Percentiles rank a stretch among this genome's conserved stretches.
These are phyloP conservation scores for Symbiodinium pilosum DNA, from an alignment of 73 alveolate species.

Conservation along the genomic window DNA sequence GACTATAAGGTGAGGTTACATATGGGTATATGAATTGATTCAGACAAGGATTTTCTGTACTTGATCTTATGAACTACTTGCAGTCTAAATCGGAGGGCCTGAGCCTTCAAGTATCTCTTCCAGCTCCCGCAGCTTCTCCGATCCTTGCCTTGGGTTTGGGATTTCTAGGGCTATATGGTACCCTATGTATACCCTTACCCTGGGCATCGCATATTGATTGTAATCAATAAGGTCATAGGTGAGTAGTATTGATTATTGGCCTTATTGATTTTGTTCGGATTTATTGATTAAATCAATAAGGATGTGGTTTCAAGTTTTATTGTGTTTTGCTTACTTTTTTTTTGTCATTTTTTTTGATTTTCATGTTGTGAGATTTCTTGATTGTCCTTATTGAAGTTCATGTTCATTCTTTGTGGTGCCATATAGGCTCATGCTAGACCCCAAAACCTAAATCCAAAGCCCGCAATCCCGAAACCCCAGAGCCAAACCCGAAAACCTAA, in stretches of 20 bases:
- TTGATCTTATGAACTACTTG: neutral
- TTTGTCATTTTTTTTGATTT: neutral
- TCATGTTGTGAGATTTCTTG: neutral
- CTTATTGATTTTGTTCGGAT: too few relatives aligned
- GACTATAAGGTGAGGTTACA: neutral
- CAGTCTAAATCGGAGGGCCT: neutral
- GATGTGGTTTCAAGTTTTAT: too few relatives aligned
- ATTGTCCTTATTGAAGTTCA: neutral
- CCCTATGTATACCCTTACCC: too few relatives aligned
- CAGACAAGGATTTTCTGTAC: neutral
- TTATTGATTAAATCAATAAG: too few relatives aligned
- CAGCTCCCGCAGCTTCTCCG: neutral
- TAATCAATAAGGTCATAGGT: too few relatives aligned
- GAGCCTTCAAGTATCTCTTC: neutral
- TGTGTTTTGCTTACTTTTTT: too few relatives aligned
- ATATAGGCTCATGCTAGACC: neutral
- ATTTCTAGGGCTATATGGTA: too few relatives aligned
- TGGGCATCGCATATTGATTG: too few relatives aligned
- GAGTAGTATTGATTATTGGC: too few relatives aligned
- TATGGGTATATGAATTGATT: neutral
- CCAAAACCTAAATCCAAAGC: neutral
- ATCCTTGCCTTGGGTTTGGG: neutral
- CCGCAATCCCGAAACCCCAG: neutral
- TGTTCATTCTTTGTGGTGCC: neutral
- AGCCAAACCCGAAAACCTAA: neutral